Evolutionary conservation across 305 asterid genomes (phyloP).

Genomic region (Fraxinus ornus): DNA sequence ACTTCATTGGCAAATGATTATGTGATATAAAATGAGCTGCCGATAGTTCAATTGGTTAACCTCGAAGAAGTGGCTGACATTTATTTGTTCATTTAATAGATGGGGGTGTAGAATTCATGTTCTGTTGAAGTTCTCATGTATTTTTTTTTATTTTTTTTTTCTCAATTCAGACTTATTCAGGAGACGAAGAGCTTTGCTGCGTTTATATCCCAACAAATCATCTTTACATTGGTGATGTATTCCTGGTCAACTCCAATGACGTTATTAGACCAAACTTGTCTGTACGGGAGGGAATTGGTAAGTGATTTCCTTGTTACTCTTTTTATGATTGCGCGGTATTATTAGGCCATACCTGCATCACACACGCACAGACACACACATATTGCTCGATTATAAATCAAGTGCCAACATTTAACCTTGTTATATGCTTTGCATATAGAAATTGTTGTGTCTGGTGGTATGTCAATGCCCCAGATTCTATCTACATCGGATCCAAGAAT

Average conservation of each 20-base stretch:
- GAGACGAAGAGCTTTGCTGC: conserved; percentile 41
- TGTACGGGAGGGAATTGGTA: conserved; percentile 43
- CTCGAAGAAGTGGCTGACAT: not conserved
- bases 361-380: not conserved
- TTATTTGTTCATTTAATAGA: not conserved
- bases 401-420: not conserved
- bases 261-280: conserved; percentile 39
- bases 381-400: not conserved
- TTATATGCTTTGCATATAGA: not conserved
- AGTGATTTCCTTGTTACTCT: not conserved
- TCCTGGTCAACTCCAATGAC: conserved; percentile 38
- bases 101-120: not conserved
- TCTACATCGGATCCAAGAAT: not conserved
- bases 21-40: not conserved
- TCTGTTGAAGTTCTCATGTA: not conserved
- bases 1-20: not conserved
- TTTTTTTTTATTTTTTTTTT: not conserved
- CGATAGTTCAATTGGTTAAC: not conserved
- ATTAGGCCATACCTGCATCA: not conserved
- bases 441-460: not conserved
- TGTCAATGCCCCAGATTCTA: not conserved
- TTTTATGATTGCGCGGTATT: not conserved
- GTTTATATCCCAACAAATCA: conserved; percentile 46
- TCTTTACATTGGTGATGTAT: conserved; percentile 41
- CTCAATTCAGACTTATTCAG: conserved; percentile 16